Conservation (phyloP, 164 flowering plant species). For the Buxus sempervirens region DNA sequence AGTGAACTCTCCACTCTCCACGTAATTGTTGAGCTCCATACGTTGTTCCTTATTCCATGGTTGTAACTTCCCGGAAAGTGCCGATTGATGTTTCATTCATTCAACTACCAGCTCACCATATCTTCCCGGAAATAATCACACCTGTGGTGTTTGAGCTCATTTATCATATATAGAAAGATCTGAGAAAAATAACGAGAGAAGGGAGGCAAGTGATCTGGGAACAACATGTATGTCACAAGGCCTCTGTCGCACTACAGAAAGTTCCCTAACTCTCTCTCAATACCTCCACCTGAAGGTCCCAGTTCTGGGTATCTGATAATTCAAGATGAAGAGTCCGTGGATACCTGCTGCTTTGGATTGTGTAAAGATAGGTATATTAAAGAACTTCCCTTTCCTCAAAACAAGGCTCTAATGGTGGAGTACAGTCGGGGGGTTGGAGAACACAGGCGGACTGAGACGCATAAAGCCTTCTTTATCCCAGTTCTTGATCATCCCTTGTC, state of each 20-base stretch:
- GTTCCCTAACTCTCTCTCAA: slow-evolving; percentile 20
- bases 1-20: no score
- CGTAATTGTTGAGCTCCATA: no score
- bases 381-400: slow-evolving; percentile 42
- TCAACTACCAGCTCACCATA: no score
- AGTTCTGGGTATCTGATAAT: slow-evolving; percentile 32
- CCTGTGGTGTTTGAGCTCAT: no score
- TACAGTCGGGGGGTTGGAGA: background rate
- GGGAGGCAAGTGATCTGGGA: slow-evolving; percentile 3
- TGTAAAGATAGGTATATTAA: slow-evolving; percentile 20
- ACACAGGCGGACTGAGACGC: slow-evolving; percentile 10
- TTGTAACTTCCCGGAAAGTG: no score
- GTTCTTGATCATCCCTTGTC: slow-evolving; percentile 38
- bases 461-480: slow-evolving; percentile 20
- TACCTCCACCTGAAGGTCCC: slow-evolving; percentile 36
- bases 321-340: slow-evolving; percentile 32
- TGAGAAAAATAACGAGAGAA: no score
- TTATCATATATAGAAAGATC: no score
- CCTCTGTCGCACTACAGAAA: slow-evolving; percentile 37
- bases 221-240: slow-evolving; percentile 42
- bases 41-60: no score
- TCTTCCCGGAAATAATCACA: no score
- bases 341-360: slow-evolving; percentile 25
- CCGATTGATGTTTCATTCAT: no score
- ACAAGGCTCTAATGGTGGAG: slow-evolving; percentile 24